A percentile compares a stretch with the other conserved stretches of the same genome.
These are phyloP conservation scores for Xylaria curta DNA, from an alignment of 495 filamentous ascomycete species.

Conservation along the genomic window DNA sequence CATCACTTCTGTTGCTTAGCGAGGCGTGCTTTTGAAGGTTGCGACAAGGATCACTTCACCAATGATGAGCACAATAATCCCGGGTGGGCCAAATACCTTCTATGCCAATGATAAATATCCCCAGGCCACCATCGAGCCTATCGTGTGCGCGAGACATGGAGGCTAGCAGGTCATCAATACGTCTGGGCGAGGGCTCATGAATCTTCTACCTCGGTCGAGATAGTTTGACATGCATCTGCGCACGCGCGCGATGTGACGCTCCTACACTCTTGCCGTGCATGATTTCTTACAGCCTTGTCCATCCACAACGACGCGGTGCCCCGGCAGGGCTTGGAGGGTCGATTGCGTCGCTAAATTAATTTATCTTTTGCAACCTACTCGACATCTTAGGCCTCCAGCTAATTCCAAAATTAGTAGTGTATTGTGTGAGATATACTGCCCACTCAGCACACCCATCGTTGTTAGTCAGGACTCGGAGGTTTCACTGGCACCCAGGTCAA, in stretches of 20 bases:
- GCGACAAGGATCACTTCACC: conserved; percentile 23
- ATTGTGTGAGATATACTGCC: conserved; percentile 1
- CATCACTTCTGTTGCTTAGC: neutral
- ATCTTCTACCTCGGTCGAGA: neutral
- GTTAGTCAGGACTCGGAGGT: conserved; percentile 16
- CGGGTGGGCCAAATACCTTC: conserved; percentile 9
- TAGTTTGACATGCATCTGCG: conserved; percentile 19
- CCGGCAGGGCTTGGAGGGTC: conserved; percentile 23
- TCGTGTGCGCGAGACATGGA: conserved; percentile 10
- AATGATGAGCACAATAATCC: neutral
- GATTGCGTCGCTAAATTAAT: conserved; percentile 19
- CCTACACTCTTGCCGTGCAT: conserved; percentile 21
- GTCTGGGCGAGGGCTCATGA: conserved; percentile 2
- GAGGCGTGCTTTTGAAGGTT: neutral
- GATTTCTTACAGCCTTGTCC: conserved; percentile 28
- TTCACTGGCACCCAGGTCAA: conserved; percentile 9
- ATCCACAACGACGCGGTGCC: neutral
- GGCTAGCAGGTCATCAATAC: conserved; percentile 15
- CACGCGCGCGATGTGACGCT: conserved; percentile 22
- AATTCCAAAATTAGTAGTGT: neutral
- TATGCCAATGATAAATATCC: conserved; percentile 21
- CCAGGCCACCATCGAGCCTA: conserved; percentile 11
- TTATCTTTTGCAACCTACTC: conserved; percentile 18
- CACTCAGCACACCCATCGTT: neutral
- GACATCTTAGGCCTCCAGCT: conserved; percentile 19